phyloP scores from a whole-genome alignment of 2,329 filamentous ascomycete genomes.

The Ophiobolus disseminans region DNA sequence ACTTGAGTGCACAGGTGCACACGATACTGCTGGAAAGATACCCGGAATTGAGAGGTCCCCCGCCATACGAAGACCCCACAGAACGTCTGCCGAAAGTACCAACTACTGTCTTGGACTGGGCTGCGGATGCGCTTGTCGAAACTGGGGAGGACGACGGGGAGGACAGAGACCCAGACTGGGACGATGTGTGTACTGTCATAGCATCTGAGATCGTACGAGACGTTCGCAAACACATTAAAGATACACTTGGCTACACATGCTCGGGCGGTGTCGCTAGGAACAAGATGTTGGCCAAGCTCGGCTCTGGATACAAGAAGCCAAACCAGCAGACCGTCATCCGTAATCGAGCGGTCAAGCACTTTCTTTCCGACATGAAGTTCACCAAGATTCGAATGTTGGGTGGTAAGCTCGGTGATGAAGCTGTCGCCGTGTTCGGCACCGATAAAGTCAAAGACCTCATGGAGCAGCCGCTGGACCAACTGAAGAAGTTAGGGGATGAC shows the following conservation, averaged over 20 bases:
- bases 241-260: conserved; percentile 83
- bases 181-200: conserved; percentile 86
- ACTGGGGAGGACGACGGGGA: conserved; percentile 76
- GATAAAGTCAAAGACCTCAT: conserved; percentile 80
- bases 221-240: conserved; percentile 72
- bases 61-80: conserved; percentile 75
- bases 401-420: conserved; percentile 89
- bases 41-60: conserved; percentile 70
- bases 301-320: conserved; percentile 89
- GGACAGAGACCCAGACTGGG: conserved; percentile 89
- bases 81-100: conserved; percentile 76
- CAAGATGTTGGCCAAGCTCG: conserved; percentile 95
- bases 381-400: conserved; percentile 96
- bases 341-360: conserved; percentile 79
- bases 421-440: conserved; percentile 80
- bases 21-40: conserved; percentile 76
- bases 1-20: conserved; percentile 86
- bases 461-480: conserved; percentile 74
- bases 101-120: conserved; percentile 79
- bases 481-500: conserved; percentile 80
- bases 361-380: conserved; percentile 85
- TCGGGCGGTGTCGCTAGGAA: conserved; percentile 88
- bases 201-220: conserved; percentile 87
- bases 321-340: conserved; percentile 94
- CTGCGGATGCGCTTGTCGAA: conserved; percentile 80